Conservation (phyloP, 805 yeast species). For the Naumovozyma dairenensis region DNA sequence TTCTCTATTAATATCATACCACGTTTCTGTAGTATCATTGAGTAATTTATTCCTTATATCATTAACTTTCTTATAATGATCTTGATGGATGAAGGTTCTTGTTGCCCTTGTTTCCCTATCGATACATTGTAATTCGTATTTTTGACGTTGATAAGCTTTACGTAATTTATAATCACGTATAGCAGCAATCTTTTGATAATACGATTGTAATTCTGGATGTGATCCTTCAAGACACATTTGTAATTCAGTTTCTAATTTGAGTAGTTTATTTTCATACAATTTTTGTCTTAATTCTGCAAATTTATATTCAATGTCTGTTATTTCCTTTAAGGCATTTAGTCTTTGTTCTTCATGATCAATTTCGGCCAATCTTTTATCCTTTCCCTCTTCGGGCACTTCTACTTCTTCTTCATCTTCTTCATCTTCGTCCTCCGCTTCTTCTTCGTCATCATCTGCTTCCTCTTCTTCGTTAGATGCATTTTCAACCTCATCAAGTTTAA, state of each 20-base stretch:
- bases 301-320: slow-evolving; percentile 72
- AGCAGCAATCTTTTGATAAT: slow-evolving; percentile 59
- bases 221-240: slow-evolving; percentile 80
- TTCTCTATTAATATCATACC: slow-evolving; percentile 90
- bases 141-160: slow-evolving; percentile 39
- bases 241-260: slow-evolving; percentile 69
- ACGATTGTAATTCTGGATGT: slow-evolving; percentile 79
- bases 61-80: slow-evolving; percentile 55
- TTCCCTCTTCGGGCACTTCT: slow-evolving; percentile 6
- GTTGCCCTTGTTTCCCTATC: slow-evolving; percentile 72
- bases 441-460: slow-evolving; percentile 12
- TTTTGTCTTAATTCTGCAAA: slow-evolving; percentile 82
- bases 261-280: slow-evolving; percentile 73
- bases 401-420: slow-evolving; percentile 9
- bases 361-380: slow-evolving; percentile 7
- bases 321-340: slow-evolving; percentile 38
- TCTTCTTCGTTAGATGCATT: slow-evolving; percentile 7
- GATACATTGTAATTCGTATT: slow-evolving; percentile 66
- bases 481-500: too few relatives aligned
- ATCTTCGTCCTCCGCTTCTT: slow-evolving; percentile 9
- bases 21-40: slow-evolving; percentile 63
- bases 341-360: slow-evolving; percentile 24
- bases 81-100: slow-evolving; percentile 76
- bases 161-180: slow-evolving; percentile 62
- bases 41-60: slow-evolving; percentile 60